Base-by-base conservation (phyloP, 345 rosid genomes). In the Cardiospermum halicacabum region DNA sequence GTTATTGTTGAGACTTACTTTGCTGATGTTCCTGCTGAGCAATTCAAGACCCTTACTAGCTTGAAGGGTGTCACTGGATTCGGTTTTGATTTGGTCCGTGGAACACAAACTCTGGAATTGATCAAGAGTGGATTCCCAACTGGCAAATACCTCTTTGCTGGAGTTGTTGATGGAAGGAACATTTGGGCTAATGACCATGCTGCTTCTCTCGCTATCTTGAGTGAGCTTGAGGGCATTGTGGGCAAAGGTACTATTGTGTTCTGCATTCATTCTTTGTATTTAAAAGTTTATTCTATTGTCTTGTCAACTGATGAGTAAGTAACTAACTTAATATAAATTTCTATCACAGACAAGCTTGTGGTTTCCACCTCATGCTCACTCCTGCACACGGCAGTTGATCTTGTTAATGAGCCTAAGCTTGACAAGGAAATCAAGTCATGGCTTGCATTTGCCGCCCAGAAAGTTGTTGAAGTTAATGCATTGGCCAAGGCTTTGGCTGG, bases 371-470 rank as follows among this genome's bases (percentile, higher is more conserved):
- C 99, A 53, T 89, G 89, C 81, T 94, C 99, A 67, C 97, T 94
- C 71, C 88, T 89, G 59, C 98, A 93, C 82, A 92, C 98, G 7
- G 97, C 94, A 21, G 98, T 92, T 60, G 98, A 92, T 60, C 94
- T 92, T 55, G 74, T 88, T 58, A 92, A 92, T 42, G 97, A 92
- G 84, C 76, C 85, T 25, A 90, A 93, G 84, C 76, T 93, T 1
- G 99, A 93, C 70, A 39, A 72, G 32, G 99, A 94, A 70, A 81
- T 94, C 64, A 91, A 91, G 65, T 91, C 99, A 15, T 91, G 99
- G 99, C 80, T 94, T 54, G 97, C 99, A 57, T 94, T 94, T 73
- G 97, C 97, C 63, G 99, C 97, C 66, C 97, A 94, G 69, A 94
- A 94, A 77, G 78, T 93, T 62, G 83, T 86, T 72, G 98, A 93